These are phyloP conservation scores for Raffaelea deltoideospora DNA, from an alignment of 2,329 filamentous ascomycete genomes.

Conservation along the genomic window DNA sequence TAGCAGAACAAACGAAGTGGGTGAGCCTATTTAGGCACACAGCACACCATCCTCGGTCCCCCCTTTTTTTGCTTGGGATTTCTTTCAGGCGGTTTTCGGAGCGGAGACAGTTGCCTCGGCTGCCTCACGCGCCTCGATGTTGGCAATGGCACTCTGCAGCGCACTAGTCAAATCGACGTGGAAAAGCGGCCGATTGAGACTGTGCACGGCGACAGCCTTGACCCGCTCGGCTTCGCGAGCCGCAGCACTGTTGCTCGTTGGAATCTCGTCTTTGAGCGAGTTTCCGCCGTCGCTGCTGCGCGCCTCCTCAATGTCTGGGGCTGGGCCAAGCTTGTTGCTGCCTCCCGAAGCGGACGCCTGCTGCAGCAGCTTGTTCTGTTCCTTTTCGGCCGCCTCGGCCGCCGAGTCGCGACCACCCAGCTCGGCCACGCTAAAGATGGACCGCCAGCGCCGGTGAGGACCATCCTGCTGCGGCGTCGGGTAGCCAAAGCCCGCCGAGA, in stretches of 20 bases:
- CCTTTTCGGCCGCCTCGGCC: slow-evolving; percentile 49
- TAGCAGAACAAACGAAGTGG: too few species aligned
- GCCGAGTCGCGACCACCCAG: slow-evolving; percentile 57
- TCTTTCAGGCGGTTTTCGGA: too few species aligned
- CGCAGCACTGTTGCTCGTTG: slow-evolving; percentile 12
- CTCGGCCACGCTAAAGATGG: slow-evolving; percentile 89
- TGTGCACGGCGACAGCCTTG: slow-evolving; percentile 52
- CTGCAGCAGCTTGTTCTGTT: slow-evolving; percentile 33
- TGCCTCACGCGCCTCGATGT: slow-evolving; percentile 44
- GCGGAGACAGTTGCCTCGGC: too few species aligned
- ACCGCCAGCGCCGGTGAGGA: slow-evolving; percentile 61
- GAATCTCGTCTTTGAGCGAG: slow-evolving; percentile 20
- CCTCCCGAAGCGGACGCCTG: background rate
- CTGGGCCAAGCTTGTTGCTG: slow-evolving; percentile 5
- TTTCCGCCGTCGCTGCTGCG: slow-evolving; percentile 6
- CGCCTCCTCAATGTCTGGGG: slow-evolving; percentile 12
- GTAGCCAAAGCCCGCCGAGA: slow-evolving; percentile 39
- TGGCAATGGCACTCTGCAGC: slow-evolving; percentile 72
- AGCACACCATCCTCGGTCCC: too few species aligned
- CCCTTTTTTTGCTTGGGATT: too few species aligned
- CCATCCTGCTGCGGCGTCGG: slow-evolving; percentile 41
- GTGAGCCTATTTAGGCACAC: too few species aligned
- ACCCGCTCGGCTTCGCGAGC: slow-evolving; percentile 1
- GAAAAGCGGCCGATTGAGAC: slow-evolving; percentile 83
- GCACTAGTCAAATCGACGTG: slow-evolving; percentile 86